These are phyloP conservation scores for Lactifluus echinatus DNA, from an alignment of 768 basidiomycete genomes.

Conservation along the genomic window DNA sequence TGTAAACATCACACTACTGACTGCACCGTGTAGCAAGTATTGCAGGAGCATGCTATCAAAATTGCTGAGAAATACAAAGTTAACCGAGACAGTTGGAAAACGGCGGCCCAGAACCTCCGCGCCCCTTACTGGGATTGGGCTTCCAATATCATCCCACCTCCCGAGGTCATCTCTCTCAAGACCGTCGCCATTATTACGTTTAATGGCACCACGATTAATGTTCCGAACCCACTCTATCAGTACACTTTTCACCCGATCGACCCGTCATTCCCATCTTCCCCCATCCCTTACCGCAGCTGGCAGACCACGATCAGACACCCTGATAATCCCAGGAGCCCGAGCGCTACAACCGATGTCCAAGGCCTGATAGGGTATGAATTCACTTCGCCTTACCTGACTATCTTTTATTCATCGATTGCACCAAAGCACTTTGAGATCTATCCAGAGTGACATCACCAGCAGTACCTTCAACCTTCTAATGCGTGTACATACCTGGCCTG, in stretches of 20 bases:
- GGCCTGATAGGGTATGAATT: conserved; percentile 25
- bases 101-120: conserved; percentile 31
- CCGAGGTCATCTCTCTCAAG: conserved; percentile 31
- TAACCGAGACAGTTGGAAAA: conserved; percentile 23
- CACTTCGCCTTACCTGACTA: neutral
- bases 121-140: conserved; percentile 50
- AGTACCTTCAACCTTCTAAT: conserved; percentile 29
- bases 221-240: conserved; percentile 30
- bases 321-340: neutral
- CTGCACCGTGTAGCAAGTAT: conserved; percentile 35
- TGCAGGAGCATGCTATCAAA: conserved; percentile 32
- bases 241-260: conserved; percentile 32
- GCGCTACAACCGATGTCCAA: conserved; percentile 23
- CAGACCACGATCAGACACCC: conserved; percentile 13
- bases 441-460: conserved; percentile 8
- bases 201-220: conserved; percentile 25
- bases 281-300: conserved; percentile 7
- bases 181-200: conserved; percentile 30
- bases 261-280: conserved; percentile 4
- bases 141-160: conserved; percentile 30
- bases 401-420: neutral
- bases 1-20: neutral
- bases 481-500: conserved; percentile 33
- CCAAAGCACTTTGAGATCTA: conserved; percentile 3
- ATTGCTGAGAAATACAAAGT: conserved; percentile 36